Percentiles rank a stretch among this genome's conserved stretches.
Conservation (phyloP, 2,329 filamentous ascomycete species). For the Alternaria angustiovoidea region DNA sequence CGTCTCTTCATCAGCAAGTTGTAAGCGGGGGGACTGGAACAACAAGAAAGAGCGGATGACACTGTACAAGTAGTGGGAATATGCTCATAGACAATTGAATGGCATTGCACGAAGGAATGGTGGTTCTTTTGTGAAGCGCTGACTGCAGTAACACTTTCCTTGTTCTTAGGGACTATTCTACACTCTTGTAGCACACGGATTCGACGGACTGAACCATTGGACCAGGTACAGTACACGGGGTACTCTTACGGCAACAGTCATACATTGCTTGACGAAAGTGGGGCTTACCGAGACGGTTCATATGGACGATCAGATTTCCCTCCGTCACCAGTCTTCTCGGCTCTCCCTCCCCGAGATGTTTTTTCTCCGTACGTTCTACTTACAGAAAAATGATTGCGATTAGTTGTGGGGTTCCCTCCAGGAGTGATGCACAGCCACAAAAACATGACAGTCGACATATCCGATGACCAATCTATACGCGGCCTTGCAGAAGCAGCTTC, state of each 20-base stretch:
- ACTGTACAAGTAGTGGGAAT: slow-evolving; percentile 47
- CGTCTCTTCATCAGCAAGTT: slow-evolving; percentile 57
- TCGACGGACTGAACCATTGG: background rate
- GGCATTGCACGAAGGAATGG: slow-evolving; percentile 24
- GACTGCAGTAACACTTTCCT: background rate
- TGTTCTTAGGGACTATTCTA: background rate
- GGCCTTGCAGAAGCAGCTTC: background rate
- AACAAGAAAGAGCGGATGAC: slow-evolving; percentile 16
- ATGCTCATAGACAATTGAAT: slow-evolving; percentile 48
- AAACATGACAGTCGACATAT: background rate
- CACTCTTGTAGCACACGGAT: background rate
- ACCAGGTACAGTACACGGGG: accelerated
- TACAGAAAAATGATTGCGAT: background rate
- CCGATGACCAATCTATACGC: background rate
- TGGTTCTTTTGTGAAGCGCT: background rate
- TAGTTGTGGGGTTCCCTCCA: background rate
- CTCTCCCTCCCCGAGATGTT: background rate
- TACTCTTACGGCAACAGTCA: background rate
- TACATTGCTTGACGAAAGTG: background rate
- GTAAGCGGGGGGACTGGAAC: slow-evolving; percentile 31
- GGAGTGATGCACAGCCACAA: background rate
- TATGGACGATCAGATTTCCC: background rate
- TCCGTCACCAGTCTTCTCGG: background rate
- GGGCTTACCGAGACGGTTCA: too few relatives aligned
- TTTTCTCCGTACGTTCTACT: background rate